A percentile compares a stretch with the other conserved stretches of the same genome.
phyloP scores from a whole-genome alignment of 305 asterid genomes.

The Lippia alba region DNA sequence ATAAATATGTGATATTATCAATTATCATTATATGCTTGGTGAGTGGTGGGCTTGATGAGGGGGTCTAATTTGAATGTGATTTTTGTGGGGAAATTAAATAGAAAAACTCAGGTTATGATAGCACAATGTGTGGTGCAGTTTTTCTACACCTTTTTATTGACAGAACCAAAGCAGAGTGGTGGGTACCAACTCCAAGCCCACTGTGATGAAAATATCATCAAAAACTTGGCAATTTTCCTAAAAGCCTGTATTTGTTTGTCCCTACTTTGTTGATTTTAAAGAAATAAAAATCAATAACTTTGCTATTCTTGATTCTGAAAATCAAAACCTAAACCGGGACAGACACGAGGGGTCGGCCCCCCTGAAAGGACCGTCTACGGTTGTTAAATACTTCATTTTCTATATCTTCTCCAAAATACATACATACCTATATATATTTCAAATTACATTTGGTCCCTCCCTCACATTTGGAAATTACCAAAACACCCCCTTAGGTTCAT shows the following conservation, averaged over 20 bases:
- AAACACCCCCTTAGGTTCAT: too few species aligned
- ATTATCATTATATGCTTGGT: constrained; percentile 24
- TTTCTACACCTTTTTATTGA: constrained; percentile 18
- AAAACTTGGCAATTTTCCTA: constrained; percentile 33
- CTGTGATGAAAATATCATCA: constrained; percentile 38
- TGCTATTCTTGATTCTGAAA: constrained; percentile 22
- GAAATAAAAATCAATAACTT: constrained; percentile 27
- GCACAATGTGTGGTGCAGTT: constrained; percentile 56
- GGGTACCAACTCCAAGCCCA: constrained; percentile 32
- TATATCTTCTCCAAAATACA: background rate
- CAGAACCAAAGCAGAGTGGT: constrained; percentile 40
- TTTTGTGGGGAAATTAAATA: constrained; percentile 23
- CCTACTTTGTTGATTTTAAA: constrained; percentile 28
- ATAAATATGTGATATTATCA: constrained; percentile 21
- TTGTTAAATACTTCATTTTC: background rate
- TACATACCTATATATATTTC: too few species aligned
- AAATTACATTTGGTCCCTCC: too few species aligned
- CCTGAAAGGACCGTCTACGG: constrained; percentile 14
- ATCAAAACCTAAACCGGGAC: constrained; percentile 22
- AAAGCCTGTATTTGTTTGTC: constrained; percentile 45
- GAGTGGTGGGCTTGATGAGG: constrained; percentile 26
- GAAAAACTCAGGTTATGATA: constrained; percentile 38
- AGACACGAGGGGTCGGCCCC: constrained; percentile 10
- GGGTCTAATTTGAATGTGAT: constrained; percentile 16
- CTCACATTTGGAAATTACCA: background rate